phyloP scores from a whole-genome alignment of 139 green algal genomes.

The Bryopsis sp. region DNA sequence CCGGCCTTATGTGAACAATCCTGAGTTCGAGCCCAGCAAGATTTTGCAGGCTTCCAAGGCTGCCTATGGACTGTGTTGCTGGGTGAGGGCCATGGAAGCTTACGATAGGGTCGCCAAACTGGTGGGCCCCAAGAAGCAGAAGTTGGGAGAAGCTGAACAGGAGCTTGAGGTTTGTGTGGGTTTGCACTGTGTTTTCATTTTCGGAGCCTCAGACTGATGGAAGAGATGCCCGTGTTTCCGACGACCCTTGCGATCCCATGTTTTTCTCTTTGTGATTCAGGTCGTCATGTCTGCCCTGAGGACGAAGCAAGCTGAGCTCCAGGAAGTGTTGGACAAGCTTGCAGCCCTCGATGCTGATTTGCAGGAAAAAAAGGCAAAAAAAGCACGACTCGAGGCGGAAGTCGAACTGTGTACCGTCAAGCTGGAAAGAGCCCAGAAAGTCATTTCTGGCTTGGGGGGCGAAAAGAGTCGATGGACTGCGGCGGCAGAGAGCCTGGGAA shows the following conservation, averaged over 20 bases:
- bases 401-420: constrained; percentile 62
- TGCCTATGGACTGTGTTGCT: constrained; percentile 61
- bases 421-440: constrained; percentile 57
- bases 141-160: constrained; percentile 44
- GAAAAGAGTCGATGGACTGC: constrained; percentile 70
- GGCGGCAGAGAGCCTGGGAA: constrained; percentile 42
- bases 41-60: constrained; percentile 56
- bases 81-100: constrained; percentile 68
- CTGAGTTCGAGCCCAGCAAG: constrained; percentile 51
- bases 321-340: constrained; percentile 68
- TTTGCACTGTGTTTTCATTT: too few species aligned
- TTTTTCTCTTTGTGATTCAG: too few species aligned
- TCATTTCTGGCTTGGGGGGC: constrained; percentile 60
- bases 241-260: too few species aligned
- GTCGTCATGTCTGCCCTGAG: constrained; percentile 54
- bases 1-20: constrained; percentile 41
- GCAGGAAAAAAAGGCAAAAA: constrained; percentile 49
- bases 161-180: too few species aligned
- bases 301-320: constrained; percentile 59
- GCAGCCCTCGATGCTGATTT: constrained; percentile 63
- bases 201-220: too few species aligned
- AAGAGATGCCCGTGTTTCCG: too few species aligned
- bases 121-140: constrained; percentile 59
- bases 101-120: constrained; percentile 50
- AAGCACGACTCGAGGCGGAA: constrained; percentile 56